Conservation (phyloP, 2,329 filamentous ascomycete genomes). For the Trichocomaceae sp. region DNA sequence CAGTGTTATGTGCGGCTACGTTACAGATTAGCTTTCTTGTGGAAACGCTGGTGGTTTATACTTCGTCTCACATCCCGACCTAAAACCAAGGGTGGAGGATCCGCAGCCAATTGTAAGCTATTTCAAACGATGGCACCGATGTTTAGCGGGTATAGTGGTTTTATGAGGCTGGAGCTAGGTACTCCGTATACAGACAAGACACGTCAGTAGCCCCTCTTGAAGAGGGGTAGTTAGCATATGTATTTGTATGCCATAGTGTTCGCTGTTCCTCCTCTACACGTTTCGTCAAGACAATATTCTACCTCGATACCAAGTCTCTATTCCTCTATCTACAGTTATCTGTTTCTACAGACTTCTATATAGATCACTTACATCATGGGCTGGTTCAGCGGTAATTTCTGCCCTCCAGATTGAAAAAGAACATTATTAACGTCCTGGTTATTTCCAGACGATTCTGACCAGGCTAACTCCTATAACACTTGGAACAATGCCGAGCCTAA, state of each 20-base stretch:
- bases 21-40: no score
- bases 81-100: background rate
- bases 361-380: slow-evolving; percentile 19
- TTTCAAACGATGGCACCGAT: background rate
- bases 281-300: background rate
- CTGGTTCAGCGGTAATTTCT: slow-evolving; percentile 19
- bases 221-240: background rate
- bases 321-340: background rate
- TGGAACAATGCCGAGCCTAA: slow-evolving; percentile 21
- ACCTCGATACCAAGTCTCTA: background rate
- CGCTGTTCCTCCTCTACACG: background rate
- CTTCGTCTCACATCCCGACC: background rate
- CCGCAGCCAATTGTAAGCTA: slow-evolving; percentile 1
- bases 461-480: slow-evolving; percentile 20
- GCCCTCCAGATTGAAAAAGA: slow-evolving; percentile 30
- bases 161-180: background rate
- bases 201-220: slow-evolving; percentile 1
- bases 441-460: slow-evolving; percentile 3
- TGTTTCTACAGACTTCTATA: background rate
- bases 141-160: background rate
- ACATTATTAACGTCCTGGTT: background rate
- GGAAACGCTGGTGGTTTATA: background rate
- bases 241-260: no score
- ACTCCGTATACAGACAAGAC: background rate
- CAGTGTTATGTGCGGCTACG: no score